Evolutionary conservation across 345 rosid species (phyloP).

Genomic region (Salix arbutifolia): DNA sequence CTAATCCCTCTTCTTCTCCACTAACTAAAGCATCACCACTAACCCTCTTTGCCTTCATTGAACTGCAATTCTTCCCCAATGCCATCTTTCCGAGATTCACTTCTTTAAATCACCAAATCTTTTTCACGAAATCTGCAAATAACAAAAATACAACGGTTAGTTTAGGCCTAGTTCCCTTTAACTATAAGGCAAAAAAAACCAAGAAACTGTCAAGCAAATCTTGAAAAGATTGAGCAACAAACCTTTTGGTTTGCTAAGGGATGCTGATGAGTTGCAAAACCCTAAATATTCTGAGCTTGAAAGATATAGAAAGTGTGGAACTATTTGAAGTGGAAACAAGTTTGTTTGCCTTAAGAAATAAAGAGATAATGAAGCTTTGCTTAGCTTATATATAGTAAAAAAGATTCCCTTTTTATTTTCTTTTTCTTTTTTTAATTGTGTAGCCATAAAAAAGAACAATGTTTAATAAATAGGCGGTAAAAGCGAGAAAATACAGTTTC

Average conservation of each 20-base stretch:
- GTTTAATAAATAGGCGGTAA: no score
- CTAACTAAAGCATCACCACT: conserved; percentile 1
- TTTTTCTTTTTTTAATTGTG: no score
- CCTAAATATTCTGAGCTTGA: no score
- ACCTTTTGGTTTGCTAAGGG: background rate
- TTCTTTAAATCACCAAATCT: no score
- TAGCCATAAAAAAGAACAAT: no score
- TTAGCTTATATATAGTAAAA: no score
- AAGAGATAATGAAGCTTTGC: no score
- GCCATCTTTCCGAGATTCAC: conserved; percentile 30
- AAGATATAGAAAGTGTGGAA: no score
- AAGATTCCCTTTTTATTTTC: no score
- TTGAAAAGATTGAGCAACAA: no score
- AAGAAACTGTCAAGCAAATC: background rate
- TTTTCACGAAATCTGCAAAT: background rate
- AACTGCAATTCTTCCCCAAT: conserved; percentile 36
- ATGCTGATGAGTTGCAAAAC: no score
- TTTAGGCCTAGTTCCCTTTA: background rate
- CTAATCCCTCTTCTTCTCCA: conserved; percentile 21
- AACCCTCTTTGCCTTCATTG: conserved; percentile 28
- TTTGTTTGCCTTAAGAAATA: background rate
- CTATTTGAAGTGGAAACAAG: background rate
- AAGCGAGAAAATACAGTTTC: no score
- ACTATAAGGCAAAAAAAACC: background rate
- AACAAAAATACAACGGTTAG: background rate